phyloP scores from a whole-genome alignment of 352 stramenopile genomes.

The Pythium rhizo-oryzae region DNA sequence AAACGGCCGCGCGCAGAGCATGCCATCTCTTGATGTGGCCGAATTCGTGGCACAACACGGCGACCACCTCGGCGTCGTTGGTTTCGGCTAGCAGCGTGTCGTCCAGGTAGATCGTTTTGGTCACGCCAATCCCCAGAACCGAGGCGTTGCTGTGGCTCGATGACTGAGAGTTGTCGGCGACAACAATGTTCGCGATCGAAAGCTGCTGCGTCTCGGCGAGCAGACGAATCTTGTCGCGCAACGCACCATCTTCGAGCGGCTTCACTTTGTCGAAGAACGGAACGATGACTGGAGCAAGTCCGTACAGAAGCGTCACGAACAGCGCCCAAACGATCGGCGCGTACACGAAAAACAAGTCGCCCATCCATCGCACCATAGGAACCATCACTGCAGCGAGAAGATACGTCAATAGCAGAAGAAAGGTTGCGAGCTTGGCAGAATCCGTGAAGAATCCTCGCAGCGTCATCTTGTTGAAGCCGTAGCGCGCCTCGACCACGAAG shows the following conservation, averaged over 20 bases:
- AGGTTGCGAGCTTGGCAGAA: conserved; percentile 90
- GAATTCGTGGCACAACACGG: conserved; percentile 96
- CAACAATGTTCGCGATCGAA: conserved; percentile 96
- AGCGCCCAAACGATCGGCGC: conserved; percentile 63
- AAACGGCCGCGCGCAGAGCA: conserved; percentile 48
- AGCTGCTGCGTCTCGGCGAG: conserved; percentile 91
- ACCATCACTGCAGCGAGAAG: conserved; percentile 59
- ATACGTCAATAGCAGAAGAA: conserved; percentile 78
- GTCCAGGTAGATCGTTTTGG: conserved; percentile 96
- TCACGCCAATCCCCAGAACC: conserved; percentile 93
- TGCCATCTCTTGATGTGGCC: conserved; percentile 97
- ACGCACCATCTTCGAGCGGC: conserved; percentile 73
- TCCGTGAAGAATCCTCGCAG: conserved; percentile 93
- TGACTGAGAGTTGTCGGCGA: conserved; percentile 96
- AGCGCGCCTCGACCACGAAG: conserved; percentile 95
- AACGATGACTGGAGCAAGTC: conserved; percentile 80
- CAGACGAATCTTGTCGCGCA: conserved; percentile 92
- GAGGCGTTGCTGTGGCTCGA: conserved; percentile 90
- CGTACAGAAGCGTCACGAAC: not conserved
- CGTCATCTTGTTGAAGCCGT: conserved; percentile 99
- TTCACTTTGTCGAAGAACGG: conserved; percentile 97
- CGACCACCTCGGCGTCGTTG: conserved; percentile 93
- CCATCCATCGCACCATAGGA: conserved; percentile 69
- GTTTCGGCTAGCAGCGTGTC: conserved; percentile 96
- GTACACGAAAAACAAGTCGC: conserved; percentile 86